Evolutionary conservation across 805 yeast species (phyloP).

Genomic region (Kuraishia borneana): DNA sequence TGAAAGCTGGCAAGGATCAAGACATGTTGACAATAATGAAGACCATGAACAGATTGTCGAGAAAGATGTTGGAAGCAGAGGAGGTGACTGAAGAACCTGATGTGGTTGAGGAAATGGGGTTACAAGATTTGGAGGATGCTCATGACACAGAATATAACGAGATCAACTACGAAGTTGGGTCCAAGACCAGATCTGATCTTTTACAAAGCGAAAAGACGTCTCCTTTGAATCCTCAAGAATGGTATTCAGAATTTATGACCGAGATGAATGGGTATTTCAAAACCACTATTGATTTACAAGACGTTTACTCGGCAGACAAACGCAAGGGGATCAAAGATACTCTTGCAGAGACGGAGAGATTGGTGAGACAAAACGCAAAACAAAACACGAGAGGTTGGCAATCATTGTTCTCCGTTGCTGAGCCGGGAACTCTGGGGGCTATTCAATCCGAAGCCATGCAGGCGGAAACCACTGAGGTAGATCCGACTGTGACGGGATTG

Average conservation of each 20-base stretch:
- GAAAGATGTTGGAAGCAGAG: constrained; percentile 52
- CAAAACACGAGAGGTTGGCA: constrained; percentile 40
- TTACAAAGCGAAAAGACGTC: constrained; percentile 11
- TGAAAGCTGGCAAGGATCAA: constrained; percentile 52
- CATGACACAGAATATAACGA: constrained; percentile 41
- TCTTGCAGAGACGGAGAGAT: constrained; percentile 28
- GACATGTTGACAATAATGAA: constrained; percentile 70
- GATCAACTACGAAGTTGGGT: constrained; percentile 20
- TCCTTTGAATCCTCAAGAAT: constrained; percentile 12
- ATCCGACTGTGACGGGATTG: constrained; percentile 4
- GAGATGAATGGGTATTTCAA: constrained; percentile 10
- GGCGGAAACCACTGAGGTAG: constrained; percentile 4
- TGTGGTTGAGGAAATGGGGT: constrained; percentile 32
- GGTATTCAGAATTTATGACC: constrained; percentile 13
- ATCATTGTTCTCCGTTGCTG: constrained; percentile 7
- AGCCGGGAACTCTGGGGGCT: background rate
- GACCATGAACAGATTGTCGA: constrained; percentile 82
- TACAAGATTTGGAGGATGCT: constrained; percentile 39
- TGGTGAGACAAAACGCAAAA: constrained; percentile 42
- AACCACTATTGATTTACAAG: constrained; percentile 12
- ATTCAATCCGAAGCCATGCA: background rate
- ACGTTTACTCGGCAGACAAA: constrained; percentile 12
- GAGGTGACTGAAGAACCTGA: constrained; percentile 15
- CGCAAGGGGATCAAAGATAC: constrained; percentile 26
- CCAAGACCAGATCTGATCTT: constrained; percentile 12